Evolutionary conservation across 441 rosid species (phyloP).

Genomic region (Erodium texanum): DNA sequence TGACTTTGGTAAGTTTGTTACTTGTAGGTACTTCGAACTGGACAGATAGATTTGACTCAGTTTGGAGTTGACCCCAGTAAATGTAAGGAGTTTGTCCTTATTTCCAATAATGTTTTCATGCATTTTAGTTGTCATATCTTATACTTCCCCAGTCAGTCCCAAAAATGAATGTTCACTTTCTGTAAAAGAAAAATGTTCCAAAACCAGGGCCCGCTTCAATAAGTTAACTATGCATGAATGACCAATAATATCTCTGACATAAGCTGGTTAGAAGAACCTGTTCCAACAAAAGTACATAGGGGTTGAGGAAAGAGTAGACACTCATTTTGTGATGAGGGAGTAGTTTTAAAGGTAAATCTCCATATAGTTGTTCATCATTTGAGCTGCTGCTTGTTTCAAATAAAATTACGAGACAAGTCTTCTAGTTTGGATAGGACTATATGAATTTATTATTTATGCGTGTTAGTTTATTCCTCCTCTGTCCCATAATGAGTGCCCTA

Average conservation of each 20-base stretch:
- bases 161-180: background rate
- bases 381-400: background rate
- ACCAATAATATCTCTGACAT: background rate
- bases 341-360: background rate
- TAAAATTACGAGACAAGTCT: background rate
- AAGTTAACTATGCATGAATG: background rate
- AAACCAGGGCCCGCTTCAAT: background rate
- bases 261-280: background rate
- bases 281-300: background rate
- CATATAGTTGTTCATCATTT: background rate
- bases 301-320: no score
- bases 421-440: background rate
- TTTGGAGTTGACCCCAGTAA: slow-evolving; percentile 83
- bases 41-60: slow-evolving; percentile 89
- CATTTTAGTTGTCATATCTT: slow-evolving; percentile 8
- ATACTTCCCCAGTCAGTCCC: background rate
- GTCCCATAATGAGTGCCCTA: background rate
- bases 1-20: slow-evolving; percentile 16
- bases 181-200: background rate
- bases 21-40: slow-evolving; percentile 78
- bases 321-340: background rate
- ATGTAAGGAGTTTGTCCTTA: slow-evolving; percentile 43
- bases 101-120: background rate
- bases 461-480: background rate
- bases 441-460: background rate